phyloP scores from a whole-genome alignment of 1,284 basidiomycete species.

The Irpex rosettiformis region DNA sequence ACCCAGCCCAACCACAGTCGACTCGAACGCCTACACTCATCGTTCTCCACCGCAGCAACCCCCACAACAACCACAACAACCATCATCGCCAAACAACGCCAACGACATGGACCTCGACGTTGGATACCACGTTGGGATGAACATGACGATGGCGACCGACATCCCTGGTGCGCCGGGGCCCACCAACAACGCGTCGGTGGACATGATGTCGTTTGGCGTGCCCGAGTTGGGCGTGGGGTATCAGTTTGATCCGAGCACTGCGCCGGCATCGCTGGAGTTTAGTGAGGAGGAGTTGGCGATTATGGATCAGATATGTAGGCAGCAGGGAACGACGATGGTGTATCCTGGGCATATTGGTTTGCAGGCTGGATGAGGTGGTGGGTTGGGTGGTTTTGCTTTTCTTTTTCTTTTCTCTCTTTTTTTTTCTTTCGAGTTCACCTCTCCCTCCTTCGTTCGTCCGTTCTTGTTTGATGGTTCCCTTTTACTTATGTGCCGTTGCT shows the following conservation, averaged over 20 bases:
- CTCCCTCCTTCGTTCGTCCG: too few relatives aligned
- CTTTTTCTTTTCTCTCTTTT: too few relatives aligned
- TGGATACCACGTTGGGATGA: constrained; percentile 16
- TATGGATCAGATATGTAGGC: constrained; percentile 27
- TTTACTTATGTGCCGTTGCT: too few relatives aligned
- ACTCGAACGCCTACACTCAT: constrained; percentile 4
- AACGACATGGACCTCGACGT: constrained; percentile 24
- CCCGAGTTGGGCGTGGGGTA: constrained; percentile 19
- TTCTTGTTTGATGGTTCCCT: too few relatives aligned
- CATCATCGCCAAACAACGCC: constrained; percentile 12
- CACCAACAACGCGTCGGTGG: constrained; percentile 1
- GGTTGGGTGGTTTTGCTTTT: too few relatives aligned
- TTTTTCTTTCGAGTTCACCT: too few relatives aligned
- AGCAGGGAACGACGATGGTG: constrained; percentile 15
- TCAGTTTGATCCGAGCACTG: constrained; percentile 20
- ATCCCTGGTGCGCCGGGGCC: neutral
- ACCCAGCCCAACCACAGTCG: constrained; percentile 9
- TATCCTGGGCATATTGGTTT: neutral
- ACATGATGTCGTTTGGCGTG: constrained; percentile 23
- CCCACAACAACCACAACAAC: neutral
- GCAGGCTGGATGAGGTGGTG: neutral
- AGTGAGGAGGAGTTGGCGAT: constrained; percentile 27
- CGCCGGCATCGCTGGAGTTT: constrained; percentile 23
- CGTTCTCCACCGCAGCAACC: neutral
- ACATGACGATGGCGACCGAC: constrained; percentile 16